A percentile compares a stretch with the other conserved stretches of the same genome.
phyloP scores from a whole-genome alignment of 2,329 filamentous ascomycete genomes.

The Colletotrichum graminicola region DNA sequence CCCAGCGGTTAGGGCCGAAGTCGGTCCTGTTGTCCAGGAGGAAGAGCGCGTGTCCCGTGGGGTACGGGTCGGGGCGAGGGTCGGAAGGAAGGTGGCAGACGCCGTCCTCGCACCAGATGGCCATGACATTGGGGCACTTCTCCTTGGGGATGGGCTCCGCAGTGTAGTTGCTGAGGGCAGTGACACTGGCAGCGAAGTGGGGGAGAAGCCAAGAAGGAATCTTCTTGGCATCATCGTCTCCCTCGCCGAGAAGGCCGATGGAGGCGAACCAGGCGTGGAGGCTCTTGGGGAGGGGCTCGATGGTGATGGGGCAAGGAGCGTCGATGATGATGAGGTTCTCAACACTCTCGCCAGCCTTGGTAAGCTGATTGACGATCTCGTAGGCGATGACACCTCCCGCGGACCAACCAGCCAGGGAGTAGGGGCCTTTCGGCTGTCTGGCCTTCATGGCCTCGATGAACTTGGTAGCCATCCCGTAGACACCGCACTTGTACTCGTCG shows the following conservation, averaged over 20 bases:
- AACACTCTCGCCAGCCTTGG: constrained; percentile 67
- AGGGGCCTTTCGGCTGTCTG: constrained; percentile 76
- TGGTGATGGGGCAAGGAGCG: constrained; percentile 73
- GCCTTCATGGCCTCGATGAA: constrained; percentile 71
- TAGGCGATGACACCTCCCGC: constrained; percentile 81
- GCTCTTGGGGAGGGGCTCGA: constrained; percentile 73
- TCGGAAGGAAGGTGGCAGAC: constrained; percentile 76
- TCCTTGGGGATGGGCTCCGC: constrained; percentile 71
- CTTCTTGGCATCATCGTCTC: constrained; percentile 63
- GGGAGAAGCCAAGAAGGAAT: constrained; percentile 80
- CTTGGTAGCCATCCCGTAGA: constrained; percentile 66
- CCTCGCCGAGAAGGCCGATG: constrained; percentile 77
- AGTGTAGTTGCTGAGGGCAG: constrained; percentile 76
- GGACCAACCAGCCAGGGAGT: constrained; percentile 80
- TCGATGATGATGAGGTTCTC: constrained; percentile 75
- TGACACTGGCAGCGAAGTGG: constrained; percentile 78
- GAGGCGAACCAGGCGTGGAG: constrained; percentile 80
- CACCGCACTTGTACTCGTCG: constrained; percentile 67
- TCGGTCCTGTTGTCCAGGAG: constrained; percentile 79
- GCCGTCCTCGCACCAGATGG: constrained; percentile 80
- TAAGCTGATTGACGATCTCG: constrained; percentile 72
- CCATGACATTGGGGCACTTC: constrained; percentile 70
- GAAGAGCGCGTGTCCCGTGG: constrained; percentile 73
- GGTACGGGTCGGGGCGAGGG: constrained; percentile 72
- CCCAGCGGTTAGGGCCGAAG: constrained; percentile 78